A percentile compares a stretch with the other conserved stretches of the same genome.
Evolutionary conservation across 495 filamentous ascomycete species (phyloP).

Genomic region (Neurospora hispaniola): DNA sequence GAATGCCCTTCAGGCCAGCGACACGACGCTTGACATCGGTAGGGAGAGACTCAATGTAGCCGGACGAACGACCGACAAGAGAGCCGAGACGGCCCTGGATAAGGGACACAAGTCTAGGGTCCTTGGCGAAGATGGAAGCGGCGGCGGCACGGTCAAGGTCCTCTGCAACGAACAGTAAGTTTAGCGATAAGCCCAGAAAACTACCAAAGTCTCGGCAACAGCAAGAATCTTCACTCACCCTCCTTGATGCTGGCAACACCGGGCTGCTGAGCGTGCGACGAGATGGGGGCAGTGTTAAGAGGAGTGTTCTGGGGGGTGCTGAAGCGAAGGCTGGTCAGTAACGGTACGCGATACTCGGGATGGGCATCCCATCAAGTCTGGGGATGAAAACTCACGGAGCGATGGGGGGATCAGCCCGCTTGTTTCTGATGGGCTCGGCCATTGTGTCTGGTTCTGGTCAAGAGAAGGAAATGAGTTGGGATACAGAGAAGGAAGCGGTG

Average conservation of each 20-base stretch:
- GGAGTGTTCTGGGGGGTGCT: slow-evolving; percentile 97
- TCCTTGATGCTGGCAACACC: slow-evolving; percentile 93
- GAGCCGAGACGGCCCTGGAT: slow-evolving; percentile 92
- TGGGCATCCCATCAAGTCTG: not conserved
- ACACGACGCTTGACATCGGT: slow-evolving; percentile 82
- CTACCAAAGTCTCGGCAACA: slow-evolving; percentile 16
- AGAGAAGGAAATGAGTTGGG: slow-evolving; percentile 1
- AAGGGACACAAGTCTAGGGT: slow-evolving; percentile 87
- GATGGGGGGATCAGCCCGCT: slow-evolving; percentile 69
- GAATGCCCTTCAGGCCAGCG: slow-evolving; percentile 88
- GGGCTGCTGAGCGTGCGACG: slow-evolving; percentile 92
- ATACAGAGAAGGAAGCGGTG: slow-evolving; percentile 1
- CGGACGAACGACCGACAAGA: slow-evolving; percentile 89
- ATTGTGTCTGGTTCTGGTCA: slow-evolving; percentile 35
- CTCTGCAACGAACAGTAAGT: slow-evolving; percentile 46
- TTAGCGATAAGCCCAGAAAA: slow-evolving; percentile 3
- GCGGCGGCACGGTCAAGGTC: slow-evolving; percentile 78
- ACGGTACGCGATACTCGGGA: not conserved
- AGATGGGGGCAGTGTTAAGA: slow-evolving; percentile 89
- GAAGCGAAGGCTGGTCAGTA: slow-evolving; percentile 21
- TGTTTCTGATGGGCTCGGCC: slow-evolving; percentile 87
- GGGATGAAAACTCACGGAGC: slow-evolving; percentile 52
- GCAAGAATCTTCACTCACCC: slow-evolving; percentile 48
- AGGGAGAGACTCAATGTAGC: slow-evolving; percentile 95
- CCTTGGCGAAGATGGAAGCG: slow-evolving; percentile 84